Percentiles rank a stretch among this genome's conserved stretches.
Evolutionary conservation across 306 rosid genomes (phyloP).

Genomic region (Cicer chorassanicum): DNA sequence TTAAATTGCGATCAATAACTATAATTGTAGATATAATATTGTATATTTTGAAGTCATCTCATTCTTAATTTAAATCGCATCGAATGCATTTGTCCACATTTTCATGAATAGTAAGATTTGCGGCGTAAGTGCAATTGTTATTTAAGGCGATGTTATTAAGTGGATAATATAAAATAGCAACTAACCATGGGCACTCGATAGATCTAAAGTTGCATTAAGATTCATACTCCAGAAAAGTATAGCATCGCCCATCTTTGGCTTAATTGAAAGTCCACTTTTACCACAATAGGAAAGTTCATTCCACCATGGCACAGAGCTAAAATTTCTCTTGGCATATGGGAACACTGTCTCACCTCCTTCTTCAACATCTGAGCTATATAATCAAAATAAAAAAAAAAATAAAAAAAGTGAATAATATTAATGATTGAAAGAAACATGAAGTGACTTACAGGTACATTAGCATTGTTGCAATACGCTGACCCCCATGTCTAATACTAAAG

Average conservation of each 20-base stretch:
- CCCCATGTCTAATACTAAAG: conserved; percentile 68
- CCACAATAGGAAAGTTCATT: conserved; percentile 90
- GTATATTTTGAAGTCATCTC: no score
- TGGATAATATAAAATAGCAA: neutral
- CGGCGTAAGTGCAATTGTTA: no score
- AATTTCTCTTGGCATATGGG: conserved; percentile 81
- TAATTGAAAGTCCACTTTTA: conserved; percentile 79
- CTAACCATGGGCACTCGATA: conserved; percentile 89
- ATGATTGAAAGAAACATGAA: neutral
- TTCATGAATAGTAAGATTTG: no score
- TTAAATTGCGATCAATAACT: no score
- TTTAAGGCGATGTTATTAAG: no score
- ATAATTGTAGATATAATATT: no score
- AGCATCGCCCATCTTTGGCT: conserved; percentile 96
- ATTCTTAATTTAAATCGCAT: no score
- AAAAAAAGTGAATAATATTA: neutral
- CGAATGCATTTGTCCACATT: no score
- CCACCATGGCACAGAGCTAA: conserved; percentile 96
- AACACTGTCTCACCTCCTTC: conserved; percentile 99
- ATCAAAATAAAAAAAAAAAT: conserved; percentile 41
- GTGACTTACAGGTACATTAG: conserved; percentile 92
- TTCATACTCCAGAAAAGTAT: conserved; percentile 99
- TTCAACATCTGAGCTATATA: conserved; percentile 90
- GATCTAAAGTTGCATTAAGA: conserved; percentile 81
- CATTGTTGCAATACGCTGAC: conserved; percentile 91